These are phyloP conservation scores for Verticillium zaregamsianum DNA, from an alignment of 2,329 filamentous ascomycete species.

Conservation along the genomic window DNA sequence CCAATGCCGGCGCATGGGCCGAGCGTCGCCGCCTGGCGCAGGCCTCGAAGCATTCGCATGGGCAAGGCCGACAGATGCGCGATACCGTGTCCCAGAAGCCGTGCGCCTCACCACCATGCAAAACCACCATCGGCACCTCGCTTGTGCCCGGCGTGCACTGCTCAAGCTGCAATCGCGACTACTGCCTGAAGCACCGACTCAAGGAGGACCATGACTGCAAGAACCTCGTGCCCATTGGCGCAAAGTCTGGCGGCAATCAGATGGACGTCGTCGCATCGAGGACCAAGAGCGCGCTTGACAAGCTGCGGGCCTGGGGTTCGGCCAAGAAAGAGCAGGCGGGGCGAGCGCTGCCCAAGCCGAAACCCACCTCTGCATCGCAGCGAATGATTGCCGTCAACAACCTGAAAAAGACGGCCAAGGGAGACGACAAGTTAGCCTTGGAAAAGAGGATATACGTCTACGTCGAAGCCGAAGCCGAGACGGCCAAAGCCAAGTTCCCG, in stretches of 20 bases:
- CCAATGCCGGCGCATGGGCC: constrained; percentile 58
- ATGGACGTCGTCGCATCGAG: constrained; percentile 54
- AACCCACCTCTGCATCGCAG: constrained; percentile 58
- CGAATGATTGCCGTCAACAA: constrained; percentile 67
- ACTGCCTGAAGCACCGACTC: constrained; percentile 75
- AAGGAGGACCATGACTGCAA: constrained; percentile 80
- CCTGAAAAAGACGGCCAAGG: constrained; percentile 84
- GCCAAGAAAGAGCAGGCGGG: constrained; percentile 64
- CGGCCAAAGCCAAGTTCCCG: constrained; percentile 77
- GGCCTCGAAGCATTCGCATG: constrained; percentile 48
- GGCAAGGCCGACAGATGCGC: constrained; percentile 48
- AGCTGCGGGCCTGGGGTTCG: constrained; percentile 74
- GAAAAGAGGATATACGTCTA: constrained; percentile 89
- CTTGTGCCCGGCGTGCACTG: constrained; percentile 69
- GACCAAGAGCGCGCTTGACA: constrained; percentile 69
- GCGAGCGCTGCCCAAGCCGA: constrained; percentile 56
- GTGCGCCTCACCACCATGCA: constrained; percentile 63
- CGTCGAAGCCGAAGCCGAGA: constrained; percentile 86
- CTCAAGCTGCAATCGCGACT: constrained; percentile 64
- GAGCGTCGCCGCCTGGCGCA: constrained; percentile 50
- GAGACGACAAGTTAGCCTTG: constrained; percentile 72
- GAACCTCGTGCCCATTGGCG: constrained; percentile 61
- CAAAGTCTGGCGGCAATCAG: constrained; percentile 34
- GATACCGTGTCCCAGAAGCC: constrained; percentile 59
- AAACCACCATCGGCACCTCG: constrained; percentile 66